These are phyloP conservation scores for Trichoderma citrinoviride DNA, from an alignment of 2,329 filamentous ascomycete species.

Conservation along the genomic window DNA sequence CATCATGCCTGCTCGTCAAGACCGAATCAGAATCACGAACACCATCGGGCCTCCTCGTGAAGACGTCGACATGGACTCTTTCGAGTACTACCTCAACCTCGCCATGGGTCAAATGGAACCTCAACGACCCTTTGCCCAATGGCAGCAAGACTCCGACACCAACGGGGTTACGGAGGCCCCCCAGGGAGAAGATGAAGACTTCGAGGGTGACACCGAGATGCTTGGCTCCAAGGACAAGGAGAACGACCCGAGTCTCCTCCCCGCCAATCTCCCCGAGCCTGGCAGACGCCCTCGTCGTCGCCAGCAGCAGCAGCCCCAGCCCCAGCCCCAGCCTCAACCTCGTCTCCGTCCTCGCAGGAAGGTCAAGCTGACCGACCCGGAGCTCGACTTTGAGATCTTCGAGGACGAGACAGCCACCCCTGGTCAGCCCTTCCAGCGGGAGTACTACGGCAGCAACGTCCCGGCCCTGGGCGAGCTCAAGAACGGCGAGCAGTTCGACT, in stretches of 20 bases:
- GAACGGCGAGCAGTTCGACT: not conserved
- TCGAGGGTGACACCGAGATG: not conserved
- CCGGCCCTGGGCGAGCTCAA: slow-evolving; percentile 8
- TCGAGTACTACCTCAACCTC: too few relatives aligned
- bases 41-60: too few relatives aligned
- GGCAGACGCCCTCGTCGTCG: not conserved
- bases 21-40: too few relatives aligned
- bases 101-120: too few relatives aligned
- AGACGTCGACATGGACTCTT: too few relatives aligned
- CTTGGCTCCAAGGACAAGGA: not conserved
- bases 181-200: too few relatives aligned
- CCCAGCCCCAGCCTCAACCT: not conserved
- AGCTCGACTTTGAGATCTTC: slow-evolving; percentile 6
- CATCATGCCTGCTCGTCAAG: too few relatives aligned
- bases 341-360: not conserved
- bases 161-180: too few relatives aligned
- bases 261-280: too few relatives aligned
- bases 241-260: not conserved
- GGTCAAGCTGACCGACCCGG: not conserved
- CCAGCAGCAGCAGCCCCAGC: not conserved
- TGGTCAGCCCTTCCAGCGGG: not conserved
- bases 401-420: not conserved
- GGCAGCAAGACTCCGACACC: too few relatives aligned
- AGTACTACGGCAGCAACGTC: slow-evolving; percentile 19
- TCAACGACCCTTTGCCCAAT: too few relatives aligned